Conservation (phyloP, 1,284 basidiomycete species). For the Schizophyllum commune region DNA sequence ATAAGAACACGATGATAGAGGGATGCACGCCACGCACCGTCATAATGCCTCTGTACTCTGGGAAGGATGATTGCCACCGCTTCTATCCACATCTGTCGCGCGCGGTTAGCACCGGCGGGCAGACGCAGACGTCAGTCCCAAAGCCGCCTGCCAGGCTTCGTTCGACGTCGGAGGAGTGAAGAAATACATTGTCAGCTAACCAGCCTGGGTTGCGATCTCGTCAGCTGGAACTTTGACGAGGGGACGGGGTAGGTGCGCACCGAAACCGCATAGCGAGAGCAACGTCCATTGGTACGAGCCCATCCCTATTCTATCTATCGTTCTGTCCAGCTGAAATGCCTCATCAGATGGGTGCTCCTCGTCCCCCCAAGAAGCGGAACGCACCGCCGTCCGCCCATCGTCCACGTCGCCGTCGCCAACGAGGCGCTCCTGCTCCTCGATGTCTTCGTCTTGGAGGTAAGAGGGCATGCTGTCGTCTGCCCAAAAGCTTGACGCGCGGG, state of each 20-base stretch:
- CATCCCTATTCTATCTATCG: conserved; percentile 87
- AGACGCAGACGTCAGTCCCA: background rate
- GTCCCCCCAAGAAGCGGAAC: background rate
- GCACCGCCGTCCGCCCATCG: background rate
- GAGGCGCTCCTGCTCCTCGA: background rate
- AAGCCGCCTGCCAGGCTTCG: conserved; percentile 3
- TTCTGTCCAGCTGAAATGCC: conserved; percentile 54
- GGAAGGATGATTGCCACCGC: conserved; percentile 87
- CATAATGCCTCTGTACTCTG: conserved; percentile 82
- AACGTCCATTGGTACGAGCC: conserved; percentile 81
- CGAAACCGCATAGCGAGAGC: conserved; percentile 78
- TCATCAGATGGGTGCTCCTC: background rate
- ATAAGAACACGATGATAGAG: conserved; percentile 7
- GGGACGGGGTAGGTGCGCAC: conserved; percentile 35
- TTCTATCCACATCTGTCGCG: conserved; percentile 81
- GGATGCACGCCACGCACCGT: conserved; percentile 36
- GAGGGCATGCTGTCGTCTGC: background rate
- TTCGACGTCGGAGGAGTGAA: conserved; percentile 4
- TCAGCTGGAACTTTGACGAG: background rate
- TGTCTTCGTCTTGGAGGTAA: background rate
- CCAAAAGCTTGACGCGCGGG: background rate
- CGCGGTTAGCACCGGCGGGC: conserved; percentile 2
- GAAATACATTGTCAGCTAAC: conserved; percentile 77
- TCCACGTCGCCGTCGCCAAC: background rate
- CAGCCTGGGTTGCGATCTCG: conserved; percentile 42